Base-by-base conservation (phyloP, 108 stramenopile species). In the Fistulifera pelliculosa region DNA sequence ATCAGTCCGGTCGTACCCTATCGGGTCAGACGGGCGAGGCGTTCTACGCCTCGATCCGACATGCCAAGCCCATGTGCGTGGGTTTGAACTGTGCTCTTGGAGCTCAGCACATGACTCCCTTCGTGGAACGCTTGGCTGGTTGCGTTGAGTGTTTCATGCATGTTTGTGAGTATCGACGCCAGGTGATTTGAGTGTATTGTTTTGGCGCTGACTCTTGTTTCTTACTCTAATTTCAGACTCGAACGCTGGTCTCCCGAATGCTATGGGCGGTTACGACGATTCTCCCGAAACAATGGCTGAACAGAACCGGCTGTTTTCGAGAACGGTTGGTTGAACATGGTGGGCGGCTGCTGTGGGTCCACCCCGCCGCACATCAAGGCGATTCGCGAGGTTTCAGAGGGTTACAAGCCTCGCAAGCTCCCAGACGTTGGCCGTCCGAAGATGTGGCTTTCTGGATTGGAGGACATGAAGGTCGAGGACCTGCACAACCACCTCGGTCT, bases 221-320 rank as follows among this genome's bases (percentile, higher is more conserved):
- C 3, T 8, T 35, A 6, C 31, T 35, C 8, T 8, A 6, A 3
- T 6, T 35, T 35, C 31, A 35, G 31, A 98, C 77, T 89, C 94
- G 35, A 98, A 98, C 68, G 98, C 98, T 28, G 98, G 98, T 52
- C 85, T 98, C 49, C 98, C 97, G 8, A 98, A 98, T 71, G 95
- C 94, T 35, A 98, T 98, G 97, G 97, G 96, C 15, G 97, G 94
- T 13, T 98, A 98, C 64, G 97, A 98, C 70, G 97, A 96, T 26
- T 96, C 93, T 10, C 97, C 97, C 0, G 87, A 60, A 27, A 84
- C 90, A 54, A 98, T 98, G 97, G 97, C 94, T 12, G 49, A 61
- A 18, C 62, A 87, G 62, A 96, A 96, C 74, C 71, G 78, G 49
- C 80, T 90, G 10, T 98, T 98, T 94, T 92, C 60, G 73, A 89